Evolutionary conservation across 768 basidiomycete genomes (phyloP).

Genomic region (Collybia sordida): DNA sequence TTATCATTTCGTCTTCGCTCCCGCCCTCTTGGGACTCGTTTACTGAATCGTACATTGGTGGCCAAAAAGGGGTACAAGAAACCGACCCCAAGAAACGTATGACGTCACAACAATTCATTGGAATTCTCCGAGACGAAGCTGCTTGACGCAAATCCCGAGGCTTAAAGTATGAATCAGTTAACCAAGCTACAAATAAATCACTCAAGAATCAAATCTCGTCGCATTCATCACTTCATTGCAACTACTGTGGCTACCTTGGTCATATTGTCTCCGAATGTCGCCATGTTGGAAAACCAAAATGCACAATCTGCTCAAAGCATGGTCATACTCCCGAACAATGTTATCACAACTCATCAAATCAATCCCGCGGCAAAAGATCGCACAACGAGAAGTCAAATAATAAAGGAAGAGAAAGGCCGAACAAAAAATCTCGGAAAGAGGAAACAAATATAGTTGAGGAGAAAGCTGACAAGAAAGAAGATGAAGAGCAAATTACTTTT

Average conservation of each 20-base stretch:
- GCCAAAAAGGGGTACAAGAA: background rate
- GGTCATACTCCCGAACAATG: background rate
- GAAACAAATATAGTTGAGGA: background rate
- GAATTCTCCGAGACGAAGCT: background rate
- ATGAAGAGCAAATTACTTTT: too few relatives aligned
- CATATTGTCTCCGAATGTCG: background rate
- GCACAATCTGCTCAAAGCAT: background rate
- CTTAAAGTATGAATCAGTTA: background rate
- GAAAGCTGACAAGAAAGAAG: background rate
- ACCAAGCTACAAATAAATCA: background rate
- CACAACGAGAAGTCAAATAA: too few relatives aligned
- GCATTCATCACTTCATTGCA: background rate
- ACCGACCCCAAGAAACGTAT: background rate
- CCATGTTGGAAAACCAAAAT: too few relatives aligned
- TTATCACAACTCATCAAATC: background rate
- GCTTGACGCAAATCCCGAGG: background rate
- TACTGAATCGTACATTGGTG: background rate
- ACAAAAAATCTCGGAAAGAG: background rate
- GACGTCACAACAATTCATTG: background rate
- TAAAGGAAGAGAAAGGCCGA: background rate
- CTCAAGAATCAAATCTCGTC: background rate
- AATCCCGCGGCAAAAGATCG: too few relatives aligned
- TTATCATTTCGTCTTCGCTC: background rate
- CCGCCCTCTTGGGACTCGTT: slow-evolving; percentile 1
- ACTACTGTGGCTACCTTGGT: background rate